Conservation (phyloP, 257 asterid species). For the Plantago ovata region DNA sequence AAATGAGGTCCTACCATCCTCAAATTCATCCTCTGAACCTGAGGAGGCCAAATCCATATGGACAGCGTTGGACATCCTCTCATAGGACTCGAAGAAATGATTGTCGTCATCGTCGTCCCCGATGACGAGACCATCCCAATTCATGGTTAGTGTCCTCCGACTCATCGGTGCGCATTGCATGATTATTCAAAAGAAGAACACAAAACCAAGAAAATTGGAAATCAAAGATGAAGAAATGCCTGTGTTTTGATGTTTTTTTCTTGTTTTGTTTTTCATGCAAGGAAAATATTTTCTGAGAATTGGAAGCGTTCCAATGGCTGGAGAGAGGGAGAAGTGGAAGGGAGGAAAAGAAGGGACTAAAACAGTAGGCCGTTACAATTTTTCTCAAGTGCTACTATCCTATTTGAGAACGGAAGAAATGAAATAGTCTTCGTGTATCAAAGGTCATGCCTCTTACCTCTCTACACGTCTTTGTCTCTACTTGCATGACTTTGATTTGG, state of each 20-base stretch:
- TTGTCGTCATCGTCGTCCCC: constrained; percentile 74
- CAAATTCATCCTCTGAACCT: constrained; percentile 57
- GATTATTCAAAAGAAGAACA: neutral
- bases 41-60: constrained; percentile 51
- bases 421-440: constrained; percentile 38
- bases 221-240: neutral
- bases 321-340: constrained; percentile 47
- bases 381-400: constrained; percentile 10
- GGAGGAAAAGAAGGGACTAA: constrained; percentile 56
- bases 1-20: constrained; percentile 78
- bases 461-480: constrained; percentile 26
- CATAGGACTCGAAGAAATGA: constrained; percentile 60
- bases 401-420: constrained; percentile 19
- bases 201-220: constrained; percentile 9
- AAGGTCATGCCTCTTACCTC: constrained; percentile 28
- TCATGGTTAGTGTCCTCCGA: constrained; percentile 80
- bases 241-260: constrained; percentile 5
- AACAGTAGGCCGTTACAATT: constrained; percentile 21
- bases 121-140: constrained; percentile 58
- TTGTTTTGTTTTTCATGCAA: neutral
- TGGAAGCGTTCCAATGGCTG: constrained; percentile 17
- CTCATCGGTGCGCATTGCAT: constrained; percentile 49
- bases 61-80: constrained; percentile 53
- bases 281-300: constrained; percentile 3
- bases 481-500: constrained; percentile 3